Percentiles rank a stretch among this genome's conserved stretches.
Evolutionary conservation across 345 rosid genomes (phyloP).

Genomic region (Euphorbia lathyris): DNA sequence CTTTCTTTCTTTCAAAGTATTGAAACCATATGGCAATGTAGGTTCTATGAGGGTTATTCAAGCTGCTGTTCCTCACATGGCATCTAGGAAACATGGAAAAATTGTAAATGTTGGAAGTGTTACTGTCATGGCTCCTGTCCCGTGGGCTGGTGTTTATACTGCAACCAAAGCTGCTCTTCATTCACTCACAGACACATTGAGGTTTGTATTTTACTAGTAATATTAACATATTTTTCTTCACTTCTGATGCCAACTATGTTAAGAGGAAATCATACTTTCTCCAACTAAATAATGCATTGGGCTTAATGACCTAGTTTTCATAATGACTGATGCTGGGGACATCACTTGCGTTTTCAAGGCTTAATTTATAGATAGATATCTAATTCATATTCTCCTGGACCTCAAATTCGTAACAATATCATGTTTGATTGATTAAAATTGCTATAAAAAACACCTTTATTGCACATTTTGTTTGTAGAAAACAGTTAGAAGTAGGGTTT

Average conservation of each 20-base stretch:
- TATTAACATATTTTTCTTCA: neutral
- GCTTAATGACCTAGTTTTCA: no score
- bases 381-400: neutral
- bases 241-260: neutral
- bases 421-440: neutral
- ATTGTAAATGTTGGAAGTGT: constrained; percentile 77
- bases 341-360: no score
- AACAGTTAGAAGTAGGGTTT: neutral
- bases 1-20: neutral
- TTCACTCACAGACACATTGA: constrained; percentile 70
- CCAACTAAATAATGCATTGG: no score
- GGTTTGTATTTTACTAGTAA: constrained; percentile 35
- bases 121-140: constrained; percentile 52
- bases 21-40: constrained; percentile 11
- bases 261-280: no score
- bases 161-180: constrained; percentile 91
- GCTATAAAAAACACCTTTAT: neutral
- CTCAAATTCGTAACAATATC: neutral
- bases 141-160: constrained; percentile 77
- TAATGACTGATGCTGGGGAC: no score
- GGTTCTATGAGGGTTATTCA: constrained; percentile 83
- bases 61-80: constrained; percentile 88
- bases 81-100: constrained; percentile 61
- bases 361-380: neutral
- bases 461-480: neutral